Base-by-base conservation (phyloP, 331 rosid genomes). In the Ulmus americana region DNA sequence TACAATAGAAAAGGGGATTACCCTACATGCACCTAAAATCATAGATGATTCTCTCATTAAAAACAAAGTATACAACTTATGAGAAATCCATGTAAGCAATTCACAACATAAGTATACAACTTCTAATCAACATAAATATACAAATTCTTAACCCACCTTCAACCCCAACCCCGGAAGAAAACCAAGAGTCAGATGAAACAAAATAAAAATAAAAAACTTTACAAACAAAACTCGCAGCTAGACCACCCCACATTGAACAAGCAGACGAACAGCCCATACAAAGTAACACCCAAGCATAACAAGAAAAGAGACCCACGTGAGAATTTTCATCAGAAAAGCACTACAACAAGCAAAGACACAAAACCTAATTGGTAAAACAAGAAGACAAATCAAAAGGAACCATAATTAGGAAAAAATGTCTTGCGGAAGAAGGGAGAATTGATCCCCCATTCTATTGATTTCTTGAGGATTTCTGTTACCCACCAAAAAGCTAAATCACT, bases 311-410 rank as follows among this genome's bases (percentile, higher is more conserved):
- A 60, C 65, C 18, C 49, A 45, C 63, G 7, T 10, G 48, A 52
- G 54, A 82, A 70, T 66, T 63, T 51, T 59, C 46, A 40, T 49
- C 43, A 51, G 74, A 61, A 14, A 70, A 51, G 61, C 43, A 71
- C 28, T 43, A 55, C 6, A 52, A 50, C 39, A 8, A 39, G 10
- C 40, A 58, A 51, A 52, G 59, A 40, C 55, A 22, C 49, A 76
- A 56, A 55, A 7, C 28, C 57, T 39, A 59, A 22, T 64, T 45
- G 14, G 60, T 18, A 50, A 59, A 63, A 16, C 56, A 59, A 43
- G 45, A 56, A 43, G 70, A 57, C 63, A 78, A 70, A 73, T 76
- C 75, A 64, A 72, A 15, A 56, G 10, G 48, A 9, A 11, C 11
- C 7, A 68, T 70, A 59, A 40, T 52, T 55, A 61, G 11, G n/a